A percentile compares a stretch with the other conserved stretches of the same genome.
Conservation (phyloP, 495 filamentous ascomycete species). For the Aspergillus haitiensis region DNA sequence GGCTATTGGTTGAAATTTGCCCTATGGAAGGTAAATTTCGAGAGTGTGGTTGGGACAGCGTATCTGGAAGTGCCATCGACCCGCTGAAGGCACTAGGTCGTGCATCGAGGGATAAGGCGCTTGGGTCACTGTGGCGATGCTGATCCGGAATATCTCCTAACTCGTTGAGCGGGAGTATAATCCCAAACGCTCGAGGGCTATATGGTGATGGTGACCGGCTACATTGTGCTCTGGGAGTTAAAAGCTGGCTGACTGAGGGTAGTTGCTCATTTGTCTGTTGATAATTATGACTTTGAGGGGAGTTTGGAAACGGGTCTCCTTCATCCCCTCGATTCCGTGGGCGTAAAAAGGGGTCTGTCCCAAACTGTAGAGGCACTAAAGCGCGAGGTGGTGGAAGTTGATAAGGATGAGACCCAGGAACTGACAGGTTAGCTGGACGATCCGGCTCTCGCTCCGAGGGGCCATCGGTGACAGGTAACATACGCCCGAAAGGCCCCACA, state of each 20-base stretch:
- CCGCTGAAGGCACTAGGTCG: constrained; percentile 26
- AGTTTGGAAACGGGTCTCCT: constrained; percentile 19
- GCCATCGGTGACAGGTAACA: constrained; percentile 41
- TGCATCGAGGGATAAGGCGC: constrained; percentile 16
- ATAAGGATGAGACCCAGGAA: constrained; percentile 42
- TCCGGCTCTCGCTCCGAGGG: constrained; percentile 34
- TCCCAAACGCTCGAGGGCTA: constrained; percentile 27
- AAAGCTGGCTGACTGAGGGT: constrained; percentile 50
- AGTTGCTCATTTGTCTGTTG: constrained; percentile 37
- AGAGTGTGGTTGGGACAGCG: constrained; percentile 24
- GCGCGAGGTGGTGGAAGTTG: constrained; percentile 53
- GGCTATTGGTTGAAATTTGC: constrained; percentile 33
- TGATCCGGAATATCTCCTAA: constrained; percentile 25
- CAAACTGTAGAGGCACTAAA: constrained; percentile 43
- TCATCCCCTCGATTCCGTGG: constrained; percentile 37
- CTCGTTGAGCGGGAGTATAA: constrained; percentile 24
- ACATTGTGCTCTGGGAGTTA: constrained; percentile 40
- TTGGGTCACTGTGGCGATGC: constrained; percentile 28
- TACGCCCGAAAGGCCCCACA: constrained; percentile 52
- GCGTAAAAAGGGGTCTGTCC: constrained; percentile 41
- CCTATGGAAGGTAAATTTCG: constrained; percentile 38
- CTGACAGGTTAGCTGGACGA: constrained; percentile 38
- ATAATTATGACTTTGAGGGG: constrained; percentile 22
- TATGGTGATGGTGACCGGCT: constrained; percentile 36
- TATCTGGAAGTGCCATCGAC: constrained; percentile 25